Evolutionary conservation across 1,139 yeast species (phyloP).

Genomic region (Candida labiduridarum): DNA sequence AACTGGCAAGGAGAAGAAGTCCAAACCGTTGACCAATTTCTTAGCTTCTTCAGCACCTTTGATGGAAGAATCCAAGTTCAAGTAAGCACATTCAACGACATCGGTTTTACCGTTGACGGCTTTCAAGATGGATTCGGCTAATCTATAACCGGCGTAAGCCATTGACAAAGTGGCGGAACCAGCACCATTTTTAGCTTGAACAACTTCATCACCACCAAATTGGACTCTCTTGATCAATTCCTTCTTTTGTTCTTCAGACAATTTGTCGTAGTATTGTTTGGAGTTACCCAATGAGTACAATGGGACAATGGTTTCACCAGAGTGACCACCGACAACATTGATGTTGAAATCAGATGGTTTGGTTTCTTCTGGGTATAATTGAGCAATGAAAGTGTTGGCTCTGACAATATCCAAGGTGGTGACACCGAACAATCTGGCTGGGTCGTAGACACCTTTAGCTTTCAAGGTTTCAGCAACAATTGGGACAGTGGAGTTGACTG

Average conservation of each 20-base stretch:
- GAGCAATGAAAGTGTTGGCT: conserved; percentile 88
- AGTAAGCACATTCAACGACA: conserved; percentile 77
- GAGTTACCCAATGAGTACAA: conserved; percentile 64
- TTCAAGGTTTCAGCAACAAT: conserved; percentile 94
- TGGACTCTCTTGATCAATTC: conserved; percentile 90
- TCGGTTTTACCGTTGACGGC: conserved; percentile 71
- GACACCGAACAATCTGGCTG: conserved; percentile 92
- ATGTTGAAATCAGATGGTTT: conserved; percentile 75
- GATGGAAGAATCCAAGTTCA: conserved; percentile 45
- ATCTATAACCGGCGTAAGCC: conserved; percentile 98
- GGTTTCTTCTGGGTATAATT: conserved; percentile 51
- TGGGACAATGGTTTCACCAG: conserved; percentile 98
- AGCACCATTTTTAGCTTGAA: conserved; percentile 97
- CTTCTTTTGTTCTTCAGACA: conserved; percentile 59
- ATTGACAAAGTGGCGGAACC: conserved; percentile 98
- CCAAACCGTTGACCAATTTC: conserved; percentile 71
- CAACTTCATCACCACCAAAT: conserved; percentile 99
- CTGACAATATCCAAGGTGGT: conserved; percentile 95
- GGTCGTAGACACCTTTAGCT: conserved; percentile 85
- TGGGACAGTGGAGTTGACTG: conserved; percentile 98
- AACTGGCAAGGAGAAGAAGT: conserved; percentile 92
- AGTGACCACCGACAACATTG: conserved; percentile 95
- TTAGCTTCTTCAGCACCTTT: conserved; percentile 80
- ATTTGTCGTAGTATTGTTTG: conserved; percentile 47
- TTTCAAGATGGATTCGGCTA: conserved; percentile 84